These are phyloP conservation scores for Leersia perrieri DNA, from an alignment of 176 grass and related monocot genomes.

Conservation along the genomic window DNA sequence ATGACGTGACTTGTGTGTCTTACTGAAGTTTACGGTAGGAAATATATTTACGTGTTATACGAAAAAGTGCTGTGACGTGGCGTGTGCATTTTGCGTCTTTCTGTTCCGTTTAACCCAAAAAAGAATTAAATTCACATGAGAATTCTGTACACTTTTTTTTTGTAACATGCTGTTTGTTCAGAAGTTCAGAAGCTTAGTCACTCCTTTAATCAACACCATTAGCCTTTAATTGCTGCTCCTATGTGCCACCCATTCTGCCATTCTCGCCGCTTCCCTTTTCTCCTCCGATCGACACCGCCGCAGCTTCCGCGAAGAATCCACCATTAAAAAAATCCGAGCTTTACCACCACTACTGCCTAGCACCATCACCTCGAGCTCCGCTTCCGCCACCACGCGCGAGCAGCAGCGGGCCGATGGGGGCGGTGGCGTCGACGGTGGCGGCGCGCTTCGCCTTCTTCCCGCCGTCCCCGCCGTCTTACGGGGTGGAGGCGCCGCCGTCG, in stretches of 20 bases:
- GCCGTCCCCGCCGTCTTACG: constrained; percentile 77
- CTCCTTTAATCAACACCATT: neutral
- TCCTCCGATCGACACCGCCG: constrained; percentile 40
- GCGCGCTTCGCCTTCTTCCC: constrained; percentile 89
- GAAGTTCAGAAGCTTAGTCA: neutral
- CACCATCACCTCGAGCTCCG: neutral
- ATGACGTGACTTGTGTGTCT: too few species aligned
- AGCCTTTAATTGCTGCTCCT: neutral
- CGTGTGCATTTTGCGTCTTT: too few species aligned
- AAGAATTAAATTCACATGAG: too few species aligned
- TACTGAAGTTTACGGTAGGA: too few species aligned
- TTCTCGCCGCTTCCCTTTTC: constrained; percentile 2
- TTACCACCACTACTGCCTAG: neutral
- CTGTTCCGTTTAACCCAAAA: too few species aligned
- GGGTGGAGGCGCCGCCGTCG: constrained; percentile 44
- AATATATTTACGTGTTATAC: too few species aligned
- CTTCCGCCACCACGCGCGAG: neutral
- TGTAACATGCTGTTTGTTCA: too few species aligned
- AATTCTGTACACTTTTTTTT: too few species aligned
- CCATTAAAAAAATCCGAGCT: constrained; percentile 40
- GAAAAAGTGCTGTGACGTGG: too few species aligned
- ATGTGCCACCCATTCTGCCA: neutral
- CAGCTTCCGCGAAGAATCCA: constrained; percentile 42
- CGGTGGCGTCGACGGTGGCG: constrained; percentile 74
- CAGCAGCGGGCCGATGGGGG: constrained; percentile 51